phyloP scores from a whole-genome alignment of 768 basidiomycete genomes.

The Naganishia antarctica region DNA sequence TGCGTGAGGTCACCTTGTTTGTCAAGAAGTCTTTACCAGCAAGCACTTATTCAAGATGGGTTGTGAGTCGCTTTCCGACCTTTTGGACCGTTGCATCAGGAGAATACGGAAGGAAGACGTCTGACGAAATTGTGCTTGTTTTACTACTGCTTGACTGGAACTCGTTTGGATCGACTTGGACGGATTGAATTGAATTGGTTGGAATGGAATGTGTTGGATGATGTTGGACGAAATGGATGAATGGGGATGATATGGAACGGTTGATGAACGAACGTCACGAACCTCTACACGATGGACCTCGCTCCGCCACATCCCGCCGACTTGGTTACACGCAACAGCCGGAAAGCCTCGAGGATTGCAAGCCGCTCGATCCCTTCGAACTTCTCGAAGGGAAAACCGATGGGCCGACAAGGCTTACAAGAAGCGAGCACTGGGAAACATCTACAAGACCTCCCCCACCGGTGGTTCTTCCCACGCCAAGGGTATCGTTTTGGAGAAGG shows the following conservation, averaged over 20 bases:
- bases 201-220: background rate
- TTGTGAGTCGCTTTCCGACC: conserved; percentile 18
- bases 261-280: background rate
- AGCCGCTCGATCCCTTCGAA: conserved; percentile 97
- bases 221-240: background rate
- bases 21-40: conserved; percentile 13
- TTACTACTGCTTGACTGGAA: background rate
- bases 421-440: conserved; percentile 98
- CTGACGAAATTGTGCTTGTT: conserved; percentile 2
- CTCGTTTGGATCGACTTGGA: background rate
- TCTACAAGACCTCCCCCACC: conserved; percentile 99
- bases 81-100: background rate
- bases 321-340: conserved; percentile 56
- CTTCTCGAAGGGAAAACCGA: conserved; percentile 86
- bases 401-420: conserved; percentile 99
- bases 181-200: background rate
- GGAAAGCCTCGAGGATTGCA: conserved; percentile 99
- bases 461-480: conserved; percentile 99
- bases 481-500: conserved; percentile 98
- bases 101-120: background rate
- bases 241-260: background rate
- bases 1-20: background rate
- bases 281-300: background rate
- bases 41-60: conserved; percentile 19
- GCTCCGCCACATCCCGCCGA: background rate